Conservation (phyloP, 2,329 filamentous ascomycete species). For the Elsinoe fawcettii region DNA sequence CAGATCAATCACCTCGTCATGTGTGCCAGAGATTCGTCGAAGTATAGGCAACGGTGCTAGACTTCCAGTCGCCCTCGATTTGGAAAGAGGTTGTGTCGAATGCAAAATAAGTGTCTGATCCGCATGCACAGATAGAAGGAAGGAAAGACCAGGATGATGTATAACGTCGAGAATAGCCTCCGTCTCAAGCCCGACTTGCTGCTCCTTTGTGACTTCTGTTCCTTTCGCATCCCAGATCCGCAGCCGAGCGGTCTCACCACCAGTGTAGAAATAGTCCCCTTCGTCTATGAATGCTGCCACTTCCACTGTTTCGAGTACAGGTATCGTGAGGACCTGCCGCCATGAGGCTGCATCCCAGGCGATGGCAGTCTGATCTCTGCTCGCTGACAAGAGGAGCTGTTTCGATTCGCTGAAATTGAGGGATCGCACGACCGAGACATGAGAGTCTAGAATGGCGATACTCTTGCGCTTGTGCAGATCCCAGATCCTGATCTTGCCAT, state of each 20-base stretch:
- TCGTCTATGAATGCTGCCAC: slow-evolving; percentile 68
- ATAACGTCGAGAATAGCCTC: slow-evolving; percentile 66
- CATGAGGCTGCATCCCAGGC: slow-evolving; percentile 84
- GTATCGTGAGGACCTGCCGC: slow-evolving; percentile 73
- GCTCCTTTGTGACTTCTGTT: slow-evolving; percentile 69
- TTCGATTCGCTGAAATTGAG: slow-evolving; percentile 72
- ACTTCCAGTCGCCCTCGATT: slow-evolving; percentile 30
- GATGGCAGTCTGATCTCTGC: slow-evolving; percentile 88
- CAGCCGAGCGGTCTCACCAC: slow-evolving; percentile 72
- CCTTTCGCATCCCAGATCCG: slow-evolving; percentile 77
- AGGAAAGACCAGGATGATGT: slow-evolving; percentile 56
- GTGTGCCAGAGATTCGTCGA: slow-evolving; percentile 83
- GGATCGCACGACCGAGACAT: slow-evolving; percentile 88
- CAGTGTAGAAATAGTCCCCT: slow-evolving; percentile 69
- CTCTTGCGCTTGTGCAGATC: slow-evolving; percentile 77
- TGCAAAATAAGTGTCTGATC: slow-evolving; percentile 83
- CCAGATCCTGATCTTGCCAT: slow-evolving; percentile 87
- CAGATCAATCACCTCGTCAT: slow-evolving; percentile 95
- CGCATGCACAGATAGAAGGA: slow-evolving; percentile 73
- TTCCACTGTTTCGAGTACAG: slow-evolving; percentile 79
- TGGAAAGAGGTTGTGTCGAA: slow-evolving; percentile 42
- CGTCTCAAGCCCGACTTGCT: slow-evolving; percentile 52
- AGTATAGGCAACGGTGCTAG: slow-evolving; percentile 54
- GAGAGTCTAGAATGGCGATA: slow-evolving; percentile 73
- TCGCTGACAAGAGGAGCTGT: slow-evolving; percentile 70